Conservation (phyloP, 768 basidiomycete genomes). For the Austroboletus eburneus region DNA sequence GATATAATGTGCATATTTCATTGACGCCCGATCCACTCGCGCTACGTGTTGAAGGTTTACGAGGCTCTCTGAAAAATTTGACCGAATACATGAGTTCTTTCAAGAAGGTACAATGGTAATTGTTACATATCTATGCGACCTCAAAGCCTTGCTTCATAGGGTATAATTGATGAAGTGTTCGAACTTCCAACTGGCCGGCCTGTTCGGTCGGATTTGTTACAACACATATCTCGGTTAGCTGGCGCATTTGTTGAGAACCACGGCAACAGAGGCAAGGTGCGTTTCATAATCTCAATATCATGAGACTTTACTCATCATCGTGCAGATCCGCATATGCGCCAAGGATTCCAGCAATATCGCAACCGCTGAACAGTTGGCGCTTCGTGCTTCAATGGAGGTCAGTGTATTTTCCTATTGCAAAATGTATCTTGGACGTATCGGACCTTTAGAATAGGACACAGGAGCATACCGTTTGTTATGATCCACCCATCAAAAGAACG, state of each 20-base stretch:
- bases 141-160: conserved; percentile 9
- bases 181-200: conserved; percentile 42
- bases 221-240: conserved; percentile 63
- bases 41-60: conserved; percentile 55
- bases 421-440: conserved; percentile 7
- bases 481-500: conserved; percentile 27
- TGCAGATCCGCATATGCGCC: conserved; percentile 56
- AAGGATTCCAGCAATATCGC: conserved; percentile 36
- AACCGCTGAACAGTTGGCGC: conserved; percentile 49
- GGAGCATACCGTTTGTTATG: conserved; percentile 24
- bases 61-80: conserved; percentile 47
- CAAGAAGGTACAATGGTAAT: conserved; percentile 39
- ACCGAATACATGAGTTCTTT: conserved; percentile 43
- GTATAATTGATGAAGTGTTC: conserved; percentile 30
- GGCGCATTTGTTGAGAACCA: conserved; percentile 59
- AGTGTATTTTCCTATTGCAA: conserved; percentile 10
- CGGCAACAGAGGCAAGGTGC: conserved; percentile 44
- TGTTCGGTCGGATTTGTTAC: conserved; percentile 47
- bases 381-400: conserved; percentile 53
- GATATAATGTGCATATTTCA: conserved; percentile 59
- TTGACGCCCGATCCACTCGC: conserved; percentile 53
- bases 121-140: neutral
- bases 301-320: neutral
- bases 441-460: conserved; percentile 13
- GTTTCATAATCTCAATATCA: conserved; percentile 5